Evolutionary conservation across 139 green algal genomes (phyloP).

Genomic region (Pseudopediastrum boryanum): DNA sequence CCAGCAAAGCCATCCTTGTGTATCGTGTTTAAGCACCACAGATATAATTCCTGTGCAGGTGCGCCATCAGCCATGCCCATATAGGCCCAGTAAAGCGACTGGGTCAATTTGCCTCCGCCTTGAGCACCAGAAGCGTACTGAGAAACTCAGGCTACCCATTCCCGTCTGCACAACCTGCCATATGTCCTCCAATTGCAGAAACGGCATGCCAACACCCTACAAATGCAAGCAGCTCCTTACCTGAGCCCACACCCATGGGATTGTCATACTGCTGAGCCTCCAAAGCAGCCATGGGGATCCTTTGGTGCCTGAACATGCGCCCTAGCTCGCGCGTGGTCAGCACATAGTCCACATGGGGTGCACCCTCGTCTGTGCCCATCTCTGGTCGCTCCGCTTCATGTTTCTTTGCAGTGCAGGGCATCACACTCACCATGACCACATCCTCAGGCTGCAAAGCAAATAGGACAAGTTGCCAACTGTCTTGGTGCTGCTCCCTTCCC

Average conservation of each 20-base stretch:
- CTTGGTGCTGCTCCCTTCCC: not conserved
- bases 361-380: not conserved
- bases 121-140: too few species aligned
- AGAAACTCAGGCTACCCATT: too few species aligned
- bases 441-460: slow-evolving; percentile 25
- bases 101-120: too few species aligned
- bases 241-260: slow-evolving; percentile 47
- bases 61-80: too few species aligned
- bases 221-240: too few species aligned
- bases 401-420: slow-evolving; percentile 69
- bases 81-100: too few species aligned
- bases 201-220: too few species aligned
- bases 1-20: too few species aligned
- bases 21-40: too few species aligned
- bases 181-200: too few species aligned
- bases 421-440: slow-evolving; percentile 49
- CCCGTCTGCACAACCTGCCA: too few species aligned
- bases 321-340: slow-evolving; percentile 63
- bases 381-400: slow-evolving; percentile 34
- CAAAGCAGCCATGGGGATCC: slow-evolving; percentile 50
- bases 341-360: slow-evolving; percentile 46
- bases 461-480: not conserved
- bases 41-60: too few species aligned
- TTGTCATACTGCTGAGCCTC: slow-evolving; percentile 45
- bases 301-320: slow-evolving; percentile 39